These are phyloP conservation scores for Cladophialophora carrionii DNA, from an alignment of 2,329 filamentous ascomycete genomes.

Conservation along the genomic window DNA sequence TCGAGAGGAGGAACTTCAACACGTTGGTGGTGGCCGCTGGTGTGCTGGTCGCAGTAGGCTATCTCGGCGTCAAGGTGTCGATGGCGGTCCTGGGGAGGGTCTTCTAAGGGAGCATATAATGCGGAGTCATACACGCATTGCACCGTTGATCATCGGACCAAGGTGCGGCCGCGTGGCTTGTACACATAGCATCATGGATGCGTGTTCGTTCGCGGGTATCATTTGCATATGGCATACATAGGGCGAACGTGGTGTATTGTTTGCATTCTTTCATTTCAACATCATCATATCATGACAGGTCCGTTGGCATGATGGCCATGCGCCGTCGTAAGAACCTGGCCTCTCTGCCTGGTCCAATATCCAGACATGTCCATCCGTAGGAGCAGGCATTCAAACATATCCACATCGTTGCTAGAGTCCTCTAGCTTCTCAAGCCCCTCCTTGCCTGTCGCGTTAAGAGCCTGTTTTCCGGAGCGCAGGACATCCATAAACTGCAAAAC, in stretches of 20 bases:
- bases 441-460: slow-evolving; percentile 43
- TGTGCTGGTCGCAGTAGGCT: slow-evolving; percentile 21
- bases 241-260: background rate
- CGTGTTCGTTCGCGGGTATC: background rate
- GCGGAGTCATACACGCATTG: background rate
- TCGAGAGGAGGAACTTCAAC: slow-evolving; percentile 36
- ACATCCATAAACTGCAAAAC: slow-evolving; percentile 72
- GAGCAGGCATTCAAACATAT: slow-evolving; percentile 67
- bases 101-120: slow-evolving; percentile 1
- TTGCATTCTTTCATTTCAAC: background rate
- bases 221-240: background rate
- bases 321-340: background rate
- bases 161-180: background rate
- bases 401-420: slow-evolving; percentile 44
- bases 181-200: background rate
- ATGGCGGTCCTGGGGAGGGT: slow-evolving; percentile 21
- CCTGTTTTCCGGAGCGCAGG: slow-evolving; percentile 67
- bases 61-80: slow-evolving; percentile 26
- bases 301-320: background rate
- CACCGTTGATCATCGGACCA: background rate
- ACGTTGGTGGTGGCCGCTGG: slow-evolving; percentile 33
- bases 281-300: background rate
- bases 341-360: slow-evolving; percentile 52
- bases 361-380: slow-evolving; percentile 71
- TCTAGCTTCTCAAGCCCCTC: slow-evolving; percentile 38